Conservation (phyloP, 2,329 filamentous ascomycete genomes). For the Rutstroemia sp. region DNA sequence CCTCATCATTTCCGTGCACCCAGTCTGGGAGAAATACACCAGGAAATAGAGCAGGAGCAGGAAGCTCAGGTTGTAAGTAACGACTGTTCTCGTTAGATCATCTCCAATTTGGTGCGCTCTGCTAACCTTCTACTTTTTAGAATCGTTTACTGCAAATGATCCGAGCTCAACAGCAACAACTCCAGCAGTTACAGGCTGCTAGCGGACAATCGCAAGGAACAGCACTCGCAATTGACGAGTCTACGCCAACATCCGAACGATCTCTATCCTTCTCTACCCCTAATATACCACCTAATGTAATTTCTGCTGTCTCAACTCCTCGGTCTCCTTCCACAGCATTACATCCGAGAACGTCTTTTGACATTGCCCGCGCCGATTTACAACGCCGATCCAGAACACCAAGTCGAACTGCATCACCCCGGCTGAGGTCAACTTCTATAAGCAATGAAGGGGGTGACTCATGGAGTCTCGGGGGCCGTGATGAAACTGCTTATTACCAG, state of each 20-base stretch:
- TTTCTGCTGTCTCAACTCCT: conserved; percentile 38
- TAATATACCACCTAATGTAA: conserved; percentile 30
- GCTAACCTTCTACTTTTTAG: conserved; percentile 30
- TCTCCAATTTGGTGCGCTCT: no score
- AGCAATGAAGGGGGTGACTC: conserved; percentile 51
- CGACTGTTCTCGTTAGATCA: no score
- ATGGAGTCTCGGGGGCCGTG: conserved; percentile 55
- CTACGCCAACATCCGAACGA: conserved; percentile 38
- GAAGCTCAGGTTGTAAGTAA: conserved; percentile 64
- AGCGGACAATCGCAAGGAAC: conserved; percentile 33
- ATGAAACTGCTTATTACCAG: conserved; percentile 74
- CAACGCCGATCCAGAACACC: conserved; percentile 50
- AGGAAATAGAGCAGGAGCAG: conserved; percentile 72
- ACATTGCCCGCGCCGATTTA: conserved; percentile 48
- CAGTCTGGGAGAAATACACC: conserved; percentile 69
- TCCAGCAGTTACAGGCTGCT: conserved; percentile 49
- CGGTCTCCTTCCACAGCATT: conserved; percentile 38
- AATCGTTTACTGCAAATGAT: conserved; percentile 75
- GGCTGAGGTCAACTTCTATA: conserved; percentile 50
- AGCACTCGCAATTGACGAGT: conserved; percentile 32
- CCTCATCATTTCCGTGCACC: conserved; percentile 60
- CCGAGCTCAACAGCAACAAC: conserved; percentile 64
- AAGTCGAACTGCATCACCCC: conserved; percentile 47
- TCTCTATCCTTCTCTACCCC: conserved; percentile 37
- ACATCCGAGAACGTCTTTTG: conserved; percentile 50